Percentiles rank a stretch among this genome's conserved stretches.
phyloP scores from a whole-genome alignment of 1,139 yeast species.

The Saccharomycopsis hybrid region DNA sequence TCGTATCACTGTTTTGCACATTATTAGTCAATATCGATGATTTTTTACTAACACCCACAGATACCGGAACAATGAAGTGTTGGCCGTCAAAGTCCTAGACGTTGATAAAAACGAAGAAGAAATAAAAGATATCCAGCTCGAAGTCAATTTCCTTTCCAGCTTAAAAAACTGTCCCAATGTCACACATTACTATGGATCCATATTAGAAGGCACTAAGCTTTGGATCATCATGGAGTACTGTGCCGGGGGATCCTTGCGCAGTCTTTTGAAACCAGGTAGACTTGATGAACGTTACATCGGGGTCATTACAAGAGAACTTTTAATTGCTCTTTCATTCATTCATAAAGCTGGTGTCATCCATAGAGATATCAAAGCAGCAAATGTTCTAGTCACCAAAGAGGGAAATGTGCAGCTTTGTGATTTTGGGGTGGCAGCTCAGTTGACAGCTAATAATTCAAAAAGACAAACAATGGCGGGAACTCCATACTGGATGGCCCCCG shows the following conservation, averaged over 20 bases:
- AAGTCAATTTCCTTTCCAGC: slow-evolving; percentile 78
- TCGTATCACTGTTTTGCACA: too few species aligned
- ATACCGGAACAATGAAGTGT: slow-evolving; percentile 48
- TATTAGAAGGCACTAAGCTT: slow-evolving; percentile 75
- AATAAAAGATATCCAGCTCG: slow-evolving; percentile 90
- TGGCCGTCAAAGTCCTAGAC: slow-evolving; percentile 89
- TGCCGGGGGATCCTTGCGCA: slow-evolving; percentile 92
- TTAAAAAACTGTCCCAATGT: slow-evolving; percentile 83
- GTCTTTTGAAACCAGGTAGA: slow-evolving; percentile 80
- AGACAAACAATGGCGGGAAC: slow-evolving; percentile 98
- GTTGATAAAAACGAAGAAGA: slow-evolving; percentile 93
- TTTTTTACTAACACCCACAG: too few species aligned
- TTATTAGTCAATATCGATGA: too few species aligned
- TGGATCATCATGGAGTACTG: slow-evolving; percentile 99
- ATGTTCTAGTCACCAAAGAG: slow-evolving; percentile 79
- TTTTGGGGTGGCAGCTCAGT: slow-evolving; percentile 96
- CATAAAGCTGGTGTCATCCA: slow-evolving; percentile 91
- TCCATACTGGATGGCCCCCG: slow-evolving; percentile 99
- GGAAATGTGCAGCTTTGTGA: slow-evolving; percentile 92
- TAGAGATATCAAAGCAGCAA: slow-evolving; percentile 94
- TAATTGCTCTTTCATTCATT: slow-evolving; percentile 71
- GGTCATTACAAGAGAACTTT: slow-evolving; percentile 73
- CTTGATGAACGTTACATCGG: slow-evolving; percentile 81
- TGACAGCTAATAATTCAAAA: slow-evolving; percentile 68
- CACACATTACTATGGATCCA: slow-evolving; percentile 87